These are phyloP conservation scores for Graphilbum fragrans DNA, from an alignment of 2,329 filamentous ascomycete species.

Conservation along the genomic window DNA sequence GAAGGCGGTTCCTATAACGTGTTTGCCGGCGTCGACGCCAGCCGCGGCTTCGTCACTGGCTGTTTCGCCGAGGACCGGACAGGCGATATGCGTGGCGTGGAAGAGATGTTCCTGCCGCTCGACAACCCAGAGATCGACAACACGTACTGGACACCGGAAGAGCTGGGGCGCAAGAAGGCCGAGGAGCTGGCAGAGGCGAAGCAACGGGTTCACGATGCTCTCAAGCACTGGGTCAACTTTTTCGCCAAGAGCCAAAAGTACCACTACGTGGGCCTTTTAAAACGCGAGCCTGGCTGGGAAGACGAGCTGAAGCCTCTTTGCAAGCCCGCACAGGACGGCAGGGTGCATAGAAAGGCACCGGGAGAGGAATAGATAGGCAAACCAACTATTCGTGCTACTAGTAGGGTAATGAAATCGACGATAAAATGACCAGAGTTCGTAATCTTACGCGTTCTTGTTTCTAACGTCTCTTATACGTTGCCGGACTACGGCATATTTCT, in stretches of 20 bases:
- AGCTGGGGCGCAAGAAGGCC: constrained; percentile 41
- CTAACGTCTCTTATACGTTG: no score
- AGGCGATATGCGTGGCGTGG: constrained; percentile 73
- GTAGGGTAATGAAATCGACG: no score
- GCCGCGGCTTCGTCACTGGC: constrained; percentile 80
- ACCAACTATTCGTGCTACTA: no score
- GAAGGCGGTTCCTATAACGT: constrained; percentile 77
- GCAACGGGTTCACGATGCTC: constrained; percentile 50
- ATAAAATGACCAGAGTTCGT: no score
- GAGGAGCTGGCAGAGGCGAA: constrained; percentile 54
- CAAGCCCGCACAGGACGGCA: constrained; percentile 49
- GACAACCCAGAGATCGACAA: constrained; percentile 55
- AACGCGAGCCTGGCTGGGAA: constrained; percentile 47
- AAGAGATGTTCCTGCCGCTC: constrained; percentile 66
- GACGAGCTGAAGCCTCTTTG: constrained; percentile 55
- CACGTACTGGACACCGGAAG: constrained; percentile 37
- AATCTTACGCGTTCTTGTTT: no score
- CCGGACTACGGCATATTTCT: no score
- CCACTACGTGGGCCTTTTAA: constrained; percentile 63
- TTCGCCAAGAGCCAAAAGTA: constrained; percentile 75
- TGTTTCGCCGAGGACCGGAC: constrained; percentile 83
- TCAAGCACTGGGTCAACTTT: constrained; percentile 75
- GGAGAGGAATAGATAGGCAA: constrained; percentile 18
- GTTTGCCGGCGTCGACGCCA: constrained; percentile 79
- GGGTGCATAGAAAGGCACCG: constrained; percentile 47